A percentile compares a stretch with the other conserved stretches of the same genome.
These are phyloP conservation scores for Vitis vinifera DNA, from an alignment of 164 flowering plant species.

Conservation along the genomic window ASM3070453v1 NC_081806.1:3022501-3023000, in stretches of 20 bases:
- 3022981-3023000: too few species aligned
- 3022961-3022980: too few species aligned
- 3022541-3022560: conserved; percentile 75
- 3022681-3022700: conserved; percentile 89
- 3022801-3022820: conserved; percentile 65
- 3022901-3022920: too few species aligned
- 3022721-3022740: conserved; percentile 77
- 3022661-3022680: conserved; percentile 75
- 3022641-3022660: neutral
- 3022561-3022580: conserved; percentile 74
- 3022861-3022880: neutral
- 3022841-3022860: conserved; percentile 91
- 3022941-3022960: too few species aligned
- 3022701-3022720: conserved; percentile 88
- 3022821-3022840: conserved; percentile 94
- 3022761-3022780: conserved; percentile 85
- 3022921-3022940: too few species aligned
- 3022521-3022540: conserved; percentile 84
- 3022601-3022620: neutral
- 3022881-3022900: neutral
- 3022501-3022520: conserved; percentile 49
- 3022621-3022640: neutral
- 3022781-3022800: conserved; percentile 67
- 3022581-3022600: conserved; percentile 80
- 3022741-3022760: conserved; percentile 91